These are phyloP conservation scores for Abrus pulchellus DNA, from an alignment of 306 rosid species.

Conservation along the genomic window DNA sequence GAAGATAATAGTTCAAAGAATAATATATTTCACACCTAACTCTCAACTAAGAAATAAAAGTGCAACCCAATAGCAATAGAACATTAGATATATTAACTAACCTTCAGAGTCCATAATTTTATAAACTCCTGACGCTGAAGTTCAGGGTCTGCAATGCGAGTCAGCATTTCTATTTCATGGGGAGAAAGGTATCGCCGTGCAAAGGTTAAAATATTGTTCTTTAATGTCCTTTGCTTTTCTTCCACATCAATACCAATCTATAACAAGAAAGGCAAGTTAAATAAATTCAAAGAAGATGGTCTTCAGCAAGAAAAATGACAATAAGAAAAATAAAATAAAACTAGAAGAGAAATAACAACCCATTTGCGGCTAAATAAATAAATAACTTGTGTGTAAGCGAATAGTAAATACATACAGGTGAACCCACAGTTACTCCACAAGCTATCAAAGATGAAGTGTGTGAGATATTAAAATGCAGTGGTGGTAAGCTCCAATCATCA, in stretches of 20 bases:
- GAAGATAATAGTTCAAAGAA: not conserved
- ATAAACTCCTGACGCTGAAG: constrained; percentile 76
- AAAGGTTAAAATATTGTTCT: constrained; percentile 74
- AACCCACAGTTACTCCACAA: constrained; percentile 83
- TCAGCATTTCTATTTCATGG: constrained; percentile 69
- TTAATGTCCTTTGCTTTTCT: constrained; percentile 79
- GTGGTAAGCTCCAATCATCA: constrained; percentile 68
- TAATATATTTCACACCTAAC: constrained; percentile 24
- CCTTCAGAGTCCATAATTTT: constrained; percentile 65
- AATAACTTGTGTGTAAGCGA: not conserved
- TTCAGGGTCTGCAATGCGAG: constrained; percentile 78
- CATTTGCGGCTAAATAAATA: constrained; percentile 10
- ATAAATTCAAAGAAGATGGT: constrained; percentile 32
- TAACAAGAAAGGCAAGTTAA: constrained; percentile 38
- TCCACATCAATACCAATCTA: constrained; percentile 96
- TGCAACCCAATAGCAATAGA: constrained; percentile 25
- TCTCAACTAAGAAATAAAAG: constrained; percentile 13
- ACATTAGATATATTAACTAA: constrained; percentile 29
- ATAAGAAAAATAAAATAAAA: too few species aligned
- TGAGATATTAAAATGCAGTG: constrained; percentile 91
- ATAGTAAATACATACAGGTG: constrained; percentile 67
- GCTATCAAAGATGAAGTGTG: constrained; percentile 90
- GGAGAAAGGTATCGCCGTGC: constrained; percentile 84
- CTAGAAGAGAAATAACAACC: not conserved
- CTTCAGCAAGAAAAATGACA: not conserved